phyloP scores from a whole-genome alignment of 345 rosid genomes.

The Populus ilicifolia region DNA sequence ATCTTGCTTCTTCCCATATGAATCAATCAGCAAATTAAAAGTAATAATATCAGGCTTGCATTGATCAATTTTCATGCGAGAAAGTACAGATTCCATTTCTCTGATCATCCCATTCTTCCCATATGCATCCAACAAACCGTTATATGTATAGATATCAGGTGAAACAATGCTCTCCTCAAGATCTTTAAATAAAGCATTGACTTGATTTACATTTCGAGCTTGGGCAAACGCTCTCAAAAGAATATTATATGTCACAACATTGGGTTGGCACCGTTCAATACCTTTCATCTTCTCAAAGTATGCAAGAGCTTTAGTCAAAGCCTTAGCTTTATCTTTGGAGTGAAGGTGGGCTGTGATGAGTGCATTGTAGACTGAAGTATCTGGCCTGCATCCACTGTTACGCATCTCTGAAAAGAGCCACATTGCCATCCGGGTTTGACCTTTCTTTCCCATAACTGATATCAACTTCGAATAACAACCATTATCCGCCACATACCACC shows the following conservation, averaged over 20 bases:
- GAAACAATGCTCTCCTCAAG: conserved; percentile 55
- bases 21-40: conserved; percentile 73
- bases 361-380: conserved; percentile 83
- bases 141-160: conserved; percentile 71
- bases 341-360: conserved; percentile 89
- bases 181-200: conserved; percentile 68
- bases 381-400: conserved; percentile 90
- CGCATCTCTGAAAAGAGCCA: conserved; percentile 98
- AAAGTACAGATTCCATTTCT: conserved; percentile 85
- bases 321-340: conserved; percentile 72
- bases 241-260: conserved; percentile 81
- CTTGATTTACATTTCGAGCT: conserved; percentile 66
- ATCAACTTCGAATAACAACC: conserved; percentile 82
- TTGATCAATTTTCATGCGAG: conserved; percentile 63
- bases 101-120: conserved; percentile 88
- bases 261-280: conserved; percentile 74
- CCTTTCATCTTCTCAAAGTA: conserved; percentile 84
- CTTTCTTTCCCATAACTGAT: conserved; percentile 80
- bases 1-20: conserved; percentile 76
- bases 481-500: conserved; percentile 84
- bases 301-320: conserved; percentile 65
- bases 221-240: conserved; percentile 86
- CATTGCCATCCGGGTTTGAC: conserved; percentile 92
- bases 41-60: conserved; percentile 83
- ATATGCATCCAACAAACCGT: conserved; percentile 94